A percentile compares a stretch with the other conserved stretches of the same genome.
phyloP scores from a whole-genome alignment of 345 rosid species.

The Sonneratia caseolaris region DNA sequence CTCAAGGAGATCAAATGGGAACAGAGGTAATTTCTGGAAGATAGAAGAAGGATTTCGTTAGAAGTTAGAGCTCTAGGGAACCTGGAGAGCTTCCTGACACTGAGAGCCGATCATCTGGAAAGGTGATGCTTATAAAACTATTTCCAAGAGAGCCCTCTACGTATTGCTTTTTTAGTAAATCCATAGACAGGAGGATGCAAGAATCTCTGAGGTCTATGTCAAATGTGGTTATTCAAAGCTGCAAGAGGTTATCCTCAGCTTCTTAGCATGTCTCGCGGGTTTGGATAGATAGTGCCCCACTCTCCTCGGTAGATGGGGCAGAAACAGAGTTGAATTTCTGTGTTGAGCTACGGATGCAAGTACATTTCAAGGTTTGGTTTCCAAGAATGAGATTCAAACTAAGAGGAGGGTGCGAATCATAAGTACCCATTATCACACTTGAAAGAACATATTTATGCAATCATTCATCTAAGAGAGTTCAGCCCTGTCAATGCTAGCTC shows the following conservation, averaged over 20 bases:
- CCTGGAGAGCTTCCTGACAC: neutral
- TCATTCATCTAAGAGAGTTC: neutral
- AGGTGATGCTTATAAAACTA: neutral
- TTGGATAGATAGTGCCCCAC: too few species aligned
- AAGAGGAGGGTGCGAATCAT: neutral
- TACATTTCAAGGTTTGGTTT: neutral
- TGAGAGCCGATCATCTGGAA: neutral
- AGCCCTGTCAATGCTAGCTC: neutral
- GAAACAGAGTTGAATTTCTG: too few species aligned
- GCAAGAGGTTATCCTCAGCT: neutral
- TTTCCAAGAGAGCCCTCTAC: too few species aligned
- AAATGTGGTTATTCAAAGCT: neutral
- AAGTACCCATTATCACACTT: neutral
- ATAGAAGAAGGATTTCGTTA: neutral
- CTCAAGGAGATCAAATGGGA: neutral
- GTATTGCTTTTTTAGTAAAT: neutral
- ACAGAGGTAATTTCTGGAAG: neutral
- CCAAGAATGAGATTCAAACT: neutral
- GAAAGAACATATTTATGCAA: neutral
- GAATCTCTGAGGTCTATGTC: neutral
- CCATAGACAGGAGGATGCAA: neutral
- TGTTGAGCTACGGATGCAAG: too few species aligned
- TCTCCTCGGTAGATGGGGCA: too few species aligned
- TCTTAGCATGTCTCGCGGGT: too few species aligned
- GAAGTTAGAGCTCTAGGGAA: neutral